Percentiles rank a stretch among this genome's conserved stretches.
Conservation (phyloP, 768 basidiomycete species). For the Sporobolomyces pararoseus region DNA sequence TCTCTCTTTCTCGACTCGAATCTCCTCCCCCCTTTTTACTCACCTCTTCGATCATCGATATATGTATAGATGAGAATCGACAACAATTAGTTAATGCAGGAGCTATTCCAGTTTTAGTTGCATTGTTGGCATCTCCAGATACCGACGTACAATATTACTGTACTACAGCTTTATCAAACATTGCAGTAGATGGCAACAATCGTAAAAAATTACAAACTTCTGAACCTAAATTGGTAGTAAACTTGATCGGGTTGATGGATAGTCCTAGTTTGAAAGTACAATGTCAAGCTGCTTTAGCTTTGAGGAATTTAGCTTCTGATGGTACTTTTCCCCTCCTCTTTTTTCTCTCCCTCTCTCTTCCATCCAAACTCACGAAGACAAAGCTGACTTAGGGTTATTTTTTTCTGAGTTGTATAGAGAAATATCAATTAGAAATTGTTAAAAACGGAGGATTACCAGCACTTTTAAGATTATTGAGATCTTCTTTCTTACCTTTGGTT, state of each 20-base stretch:
- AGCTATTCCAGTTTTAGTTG: conserved; percentile 90
- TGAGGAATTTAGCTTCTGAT: conserved; percentile 94
- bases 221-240: conserved; percentile 90
- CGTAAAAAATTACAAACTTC: conserved; percentile 88
- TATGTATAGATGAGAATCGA: conserved; percentile 81
- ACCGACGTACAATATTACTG: conserved; percentile 99
- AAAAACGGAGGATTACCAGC: conserved; percentile 88
- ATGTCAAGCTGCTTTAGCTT: conserved; percentile 92
- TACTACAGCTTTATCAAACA: conserved; percentile 95
- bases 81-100: conserved; percentile 98
- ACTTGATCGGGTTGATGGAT: conserved; percentile 92
- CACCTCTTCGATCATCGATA: neutral
- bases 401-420: conserved; percentile 60
- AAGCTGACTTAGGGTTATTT: no score
- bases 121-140: conserved; percentile 86
- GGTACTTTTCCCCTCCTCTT: conserved; percentile 61
- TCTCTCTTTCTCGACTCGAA: no score
- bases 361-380: neutral
- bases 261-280: conserved; percentile 96
- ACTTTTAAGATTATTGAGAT: conserved; percentile 87
- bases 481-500: conserved; percentile 94
- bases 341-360: conserved; percentile 2
- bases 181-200: conserved; percentile 90
- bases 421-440: conserved; percentile 98
- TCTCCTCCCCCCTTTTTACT: neutral